These are phyloP conservation scores for Lentinula aciculospora DNA, from an alignment of 768 basidiomycete genomes.

Conservation along the genomic window DNA sequence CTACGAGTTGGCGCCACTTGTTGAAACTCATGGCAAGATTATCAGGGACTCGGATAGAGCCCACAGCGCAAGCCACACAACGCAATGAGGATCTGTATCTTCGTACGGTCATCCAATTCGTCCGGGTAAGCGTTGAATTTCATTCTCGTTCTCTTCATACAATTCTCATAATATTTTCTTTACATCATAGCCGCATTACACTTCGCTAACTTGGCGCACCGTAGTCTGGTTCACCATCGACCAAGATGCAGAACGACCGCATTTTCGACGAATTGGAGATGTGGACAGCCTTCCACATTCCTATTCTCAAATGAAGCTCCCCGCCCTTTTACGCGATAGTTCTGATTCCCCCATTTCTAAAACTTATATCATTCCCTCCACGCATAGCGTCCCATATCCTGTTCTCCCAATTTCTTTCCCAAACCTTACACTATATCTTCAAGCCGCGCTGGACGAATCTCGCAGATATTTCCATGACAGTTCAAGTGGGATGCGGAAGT, in stretches of 20 bases:
- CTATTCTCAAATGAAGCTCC: constrained; percentile 54
- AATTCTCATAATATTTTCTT: background rate
- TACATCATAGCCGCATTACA: constrained; percentile 51
- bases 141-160: background rate
- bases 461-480: constrained; percentile 54
- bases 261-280: constrained; percentile 45
- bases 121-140: constrained; percentile 46
- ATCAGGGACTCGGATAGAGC: constrained; percentile 64
- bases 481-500: constrained; percentile 54
- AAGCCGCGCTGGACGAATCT: constrained; percentile 65
- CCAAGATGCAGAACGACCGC: constrained; percentile 41
- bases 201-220: constrained; percentile 62
- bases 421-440: constrained; percentile 69
- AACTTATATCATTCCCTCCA: constrained; percentile 66
- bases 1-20: constrained; percentile 68
- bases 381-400: constrained; percentile 55
- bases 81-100: constrained; percentile 51
- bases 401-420: constrained; percentile 72
- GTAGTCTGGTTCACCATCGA: constrained; percentile 78
- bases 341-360: constrained; percentile 60
- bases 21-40: constrained; percentile 72
- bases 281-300: constrained; percentile 69
- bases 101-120: constrained; percentile 74
- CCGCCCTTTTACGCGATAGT: constrained; percentile 58
- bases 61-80: constrained; percentile 60